Conservation (phyloP, 495 filamentous ascomycete species). For the Penicillium bialowiezense region DNA sequence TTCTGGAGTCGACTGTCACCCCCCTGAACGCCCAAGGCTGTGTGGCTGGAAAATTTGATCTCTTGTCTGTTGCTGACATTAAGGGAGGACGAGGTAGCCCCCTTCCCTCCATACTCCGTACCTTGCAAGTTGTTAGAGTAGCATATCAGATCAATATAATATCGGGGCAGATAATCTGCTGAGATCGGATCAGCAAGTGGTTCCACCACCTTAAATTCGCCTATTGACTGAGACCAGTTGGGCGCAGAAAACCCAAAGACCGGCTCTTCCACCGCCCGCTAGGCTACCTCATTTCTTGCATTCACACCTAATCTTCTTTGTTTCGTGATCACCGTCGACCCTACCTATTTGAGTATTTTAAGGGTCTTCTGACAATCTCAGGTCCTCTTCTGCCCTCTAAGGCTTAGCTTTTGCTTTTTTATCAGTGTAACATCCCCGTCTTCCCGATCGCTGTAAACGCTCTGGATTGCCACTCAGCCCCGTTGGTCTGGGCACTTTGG, state of each 20-base stretch:
- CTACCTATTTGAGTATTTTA: not conserved
- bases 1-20: not conserved
- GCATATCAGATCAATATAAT: not conserved
- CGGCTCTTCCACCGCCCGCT: not conserved
- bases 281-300: constrained; percentile 4
- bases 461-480: constrained; percentile 17
- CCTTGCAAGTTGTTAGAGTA: not conserved
- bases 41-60: not conserved
- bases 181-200: constrained; percentile 13
- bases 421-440: constrained; percentile 4
- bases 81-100: too few relatives aligned
- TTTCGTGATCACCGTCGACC: not conserved
- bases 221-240: not conserved
- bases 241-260: not conserved
- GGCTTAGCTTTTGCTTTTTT: constrained; percentile 1
- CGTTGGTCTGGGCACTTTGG: constrained; percentile 2
- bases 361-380: not conserved
- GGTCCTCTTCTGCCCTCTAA: not conserved
- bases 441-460: not conserved
- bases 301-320: not conserved
- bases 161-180: constrained; percentile 3
- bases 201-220: constrained; percentile 25
- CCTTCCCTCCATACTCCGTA: too few relatives aligned
- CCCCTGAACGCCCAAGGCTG: not conserved
- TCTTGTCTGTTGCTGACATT: too few relatives aligned